Evolutionary conservation across 768 basidiomycete genomes (phyloP).

Genomic region (Leccinum subgranulosum): DNA sequence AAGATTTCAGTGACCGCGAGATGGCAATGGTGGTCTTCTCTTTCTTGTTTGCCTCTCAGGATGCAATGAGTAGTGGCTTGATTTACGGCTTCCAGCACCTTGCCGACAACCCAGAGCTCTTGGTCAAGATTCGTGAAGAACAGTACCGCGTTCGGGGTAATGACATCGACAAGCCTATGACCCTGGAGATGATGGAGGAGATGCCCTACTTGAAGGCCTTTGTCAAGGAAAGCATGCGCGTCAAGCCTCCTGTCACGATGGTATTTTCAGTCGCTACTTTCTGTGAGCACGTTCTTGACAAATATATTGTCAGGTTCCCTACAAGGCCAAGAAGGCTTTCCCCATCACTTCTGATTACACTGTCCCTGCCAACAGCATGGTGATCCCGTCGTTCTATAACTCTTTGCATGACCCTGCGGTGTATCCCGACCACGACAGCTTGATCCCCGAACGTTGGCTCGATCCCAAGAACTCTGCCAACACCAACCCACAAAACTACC

Average conservation of each 20-base stretch:
- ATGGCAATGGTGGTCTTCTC: conserved; percentile 97
- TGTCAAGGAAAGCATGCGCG: conserved; percentile 89
- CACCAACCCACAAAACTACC: conserved; percentile 88
- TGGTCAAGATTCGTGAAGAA: conserved; percentile 88
- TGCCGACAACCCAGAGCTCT: conserved; percentile 85
- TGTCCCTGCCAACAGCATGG: conserved; percentile 87
- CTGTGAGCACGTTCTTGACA: conserved; percentile 4
- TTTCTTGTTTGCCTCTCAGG: conserved; percentile 95
- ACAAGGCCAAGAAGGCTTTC: conserved; percentile 85
- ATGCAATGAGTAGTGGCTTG: conserved; percentile 96
- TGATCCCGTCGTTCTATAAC: conserved; percentile 92
- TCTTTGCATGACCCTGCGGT: conserved; percentile 87
- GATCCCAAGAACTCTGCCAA: conserved; percentile 77
- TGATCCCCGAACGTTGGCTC: conserved; percentile 91
- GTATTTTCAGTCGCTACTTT: conserved; percentile 37
- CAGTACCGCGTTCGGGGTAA: conserved; percentile 80
- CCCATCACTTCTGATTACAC: conserved; percentile 91
- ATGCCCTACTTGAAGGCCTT: conserved; percentile 93
- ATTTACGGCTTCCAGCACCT: conserved; percentile 97
- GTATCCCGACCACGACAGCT: conserved; percentile 81
- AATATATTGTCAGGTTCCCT: conserved; percentile 70
- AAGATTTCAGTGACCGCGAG: conserved; percentile 88
- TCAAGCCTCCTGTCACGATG: conserved; percentile 96
- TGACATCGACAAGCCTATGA: conserved; percentile 71
- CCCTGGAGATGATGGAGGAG: conserved; percentile 84